A percentile compares a stretch with the other conserved stretches of the same genome.
phyloP scores from a whole-genome alignment of 805 yeast species.

The Wickerhamiella slavikovae region DNA sequence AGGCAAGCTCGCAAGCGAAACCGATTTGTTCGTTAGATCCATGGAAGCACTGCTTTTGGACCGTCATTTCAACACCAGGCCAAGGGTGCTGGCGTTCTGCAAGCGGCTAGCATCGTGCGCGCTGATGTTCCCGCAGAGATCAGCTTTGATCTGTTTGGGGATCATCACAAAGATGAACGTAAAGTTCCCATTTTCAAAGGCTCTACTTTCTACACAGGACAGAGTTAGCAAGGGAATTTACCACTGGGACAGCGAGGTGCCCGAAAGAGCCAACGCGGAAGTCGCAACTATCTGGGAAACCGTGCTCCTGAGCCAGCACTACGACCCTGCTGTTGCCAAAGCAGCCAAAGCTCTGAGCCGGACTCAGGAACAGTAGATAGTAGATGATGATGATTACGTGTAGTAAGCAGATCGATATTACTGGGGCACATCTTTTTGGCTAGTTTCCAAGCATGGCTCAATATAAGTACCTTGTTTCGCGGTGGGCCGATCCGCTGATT shows the following conservation, averaged over 20 bases:
- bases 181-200: conserved; percentile 49
- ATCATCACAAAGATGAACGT: conserved; percentile 58
- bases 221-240: conserved; percentile 65
- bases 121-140: conserved; percentile 72
- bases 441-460: not conserved
- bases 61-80: conserved; percentile 29
- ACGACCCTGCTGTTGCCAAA: conserved; percentile 59
- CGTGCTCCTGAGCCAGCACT: conserved; percentile 58
- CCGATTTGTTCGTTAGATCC: conserved; percentile 60
- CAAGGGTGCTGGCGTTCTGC: conserved; percentile 36
- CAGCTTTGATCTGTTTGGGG: conserved; percentile 55
- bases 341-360: conserved; percentile 22
- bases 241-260: conserved; percentile 39
- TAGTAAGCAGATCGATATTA: no score
- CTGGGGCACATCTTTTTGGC: no score
- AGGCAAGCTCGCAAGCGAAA: conserved; percentile 61
- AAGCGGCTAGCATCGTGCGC: conserved; percentile 52
- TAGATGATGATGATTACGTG: no score
- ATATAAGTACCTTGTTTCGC: conserved; percentile 11
- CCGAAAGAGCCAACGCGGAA: conserved; percentile 63
- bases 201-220: conserved; percentile 75
- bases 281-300: conserved; percentile 88
- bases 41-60: conserved; percentile 48
- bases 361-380: not conserved
- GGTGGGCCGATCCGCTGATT: conserved; percentile 10